Percentiles rank a stretch among this genome's conserved stretches.
Conservation (phyloP, 1,139 yeast genomes). For the Protomyces macrosporus region DNA sequence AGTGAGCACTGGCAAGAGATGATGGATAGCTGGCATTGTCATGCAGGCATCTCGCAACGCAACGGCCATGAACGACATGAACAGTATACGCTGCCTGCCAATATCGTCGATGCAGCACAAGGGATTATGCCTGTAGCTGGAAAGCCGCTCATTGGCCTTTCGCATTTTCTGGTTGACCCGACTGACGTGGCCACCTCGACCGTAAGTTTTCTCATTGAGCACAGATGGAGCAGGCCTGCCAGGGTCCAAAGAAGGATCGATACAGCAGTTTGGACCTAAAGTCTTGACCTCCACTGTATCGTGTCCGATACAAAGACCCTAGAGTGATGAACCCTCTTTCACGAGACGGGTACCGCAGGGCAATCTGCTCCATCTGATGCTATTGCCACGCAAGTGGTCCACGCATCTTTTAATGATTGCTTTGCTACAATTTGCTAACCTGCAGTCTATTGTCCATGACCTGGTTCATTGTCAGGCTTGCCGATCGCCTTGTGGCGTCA, state of each 20-base stretch:
- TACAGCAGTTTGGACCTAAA: neutral
- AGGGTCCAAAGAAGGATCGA: neutral
- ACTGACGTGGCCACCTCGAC: neutral
- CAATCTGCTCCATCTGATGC: neutral
- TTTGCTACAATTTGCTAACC: neutral
- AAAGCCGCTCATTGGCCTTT: neutral
- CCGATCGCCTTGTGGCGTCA: neutral
- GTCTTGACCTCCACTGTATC: neutral
- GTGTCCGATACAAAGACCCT: slow-evolving; percentile 19
- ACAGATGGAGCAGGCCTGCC: neutral
- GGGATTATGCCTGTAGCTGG: slow-evolving; percentile 6
- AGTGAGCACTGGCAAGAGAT: slow-evolving; percentile 90
- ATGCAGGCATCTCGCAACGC: slow-evolving; percentile 55
- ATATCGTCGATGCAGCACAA: slow-evolving; percentile 11
- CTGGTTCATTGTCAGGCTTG: neutral
- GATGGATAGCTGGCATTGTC: slow-evolving; percentile 99
- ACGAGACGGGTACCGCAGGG: neutral
- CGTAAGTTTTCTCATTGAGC: neutral
- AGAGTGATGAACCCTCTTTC: neutral
- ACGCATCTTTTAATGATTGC: too few relatives aligned
- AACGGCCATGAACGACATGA: slow-evolving; percentile 36
- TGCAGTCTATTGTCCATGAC: neutral
- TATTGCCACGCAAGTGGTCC: too few relatives aligned
- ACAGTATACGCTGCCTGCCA: slow-evolving; percentile 13
- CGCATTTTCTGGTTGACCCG: slow-evolving; percentile 7